Base-by-base conservation (phyloP, 306 rosid species). In the Vigna angularis region DNA sequence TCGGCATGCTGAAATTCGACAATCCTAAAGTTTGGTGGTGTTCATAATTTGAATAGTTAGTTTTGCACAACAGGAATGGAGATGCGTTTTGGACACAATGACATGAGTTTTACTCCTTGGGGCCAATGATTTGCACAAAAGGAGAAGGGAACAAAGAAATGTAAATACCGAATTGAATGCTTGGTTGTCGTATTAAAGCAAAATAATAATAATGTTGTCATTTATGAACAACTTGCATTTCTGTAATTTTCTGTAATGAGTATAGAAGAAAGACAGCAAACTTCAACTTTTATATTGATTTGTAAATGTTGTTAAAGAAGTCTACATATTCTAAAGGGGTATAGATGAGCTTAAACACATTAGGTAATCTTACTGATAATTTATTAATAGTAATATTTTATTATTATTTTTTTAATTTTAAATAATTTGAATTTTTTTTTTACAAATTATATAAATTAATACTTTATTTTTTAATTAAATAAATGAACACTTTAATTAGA, bases 171-270 rank as follows among this genome's bases (percentile, higher is more conserved):
- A 68, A 45, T 68, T 7, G 42, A 22, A 68, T 44, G 55, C 47
- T 9, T 64, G 70, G 57, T 45, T 68, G 57, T 68, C 18, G 72
- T 20, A 24, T 14, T 68, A 45, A 68, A 68, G 17, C 7, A 7
- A 44, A 5, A 12, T 30, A 30, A 47, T 28, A 68, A 48, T 45
- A 42, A 22, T 42, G 9, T 47, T 28, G 22, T 45, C 56, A 45
- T 24, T 24, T 68, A 47, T 48, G 74, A 24, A 26, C 8, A 48
- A 8, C 57, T 47, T 45, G 13, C 50, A 1, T 11, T 44, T 22
- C 2, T 24, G 42, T 67, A 67, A 47, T 67, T 11, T 44, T 22
- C 2, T 24, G 42, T 67, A 67, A 47, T 67, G 73, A 34, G 7
- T 34, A 34, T 4, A 34, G 38, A 34, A 7, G 38, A 34, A 34